Percentiles rank a stretch among this genome's conserved stretches.
phyloP scores from a whole-genome alignment of 176 grass and related monocot species.

The Rhipidocladum racemiflorum region DNA sequence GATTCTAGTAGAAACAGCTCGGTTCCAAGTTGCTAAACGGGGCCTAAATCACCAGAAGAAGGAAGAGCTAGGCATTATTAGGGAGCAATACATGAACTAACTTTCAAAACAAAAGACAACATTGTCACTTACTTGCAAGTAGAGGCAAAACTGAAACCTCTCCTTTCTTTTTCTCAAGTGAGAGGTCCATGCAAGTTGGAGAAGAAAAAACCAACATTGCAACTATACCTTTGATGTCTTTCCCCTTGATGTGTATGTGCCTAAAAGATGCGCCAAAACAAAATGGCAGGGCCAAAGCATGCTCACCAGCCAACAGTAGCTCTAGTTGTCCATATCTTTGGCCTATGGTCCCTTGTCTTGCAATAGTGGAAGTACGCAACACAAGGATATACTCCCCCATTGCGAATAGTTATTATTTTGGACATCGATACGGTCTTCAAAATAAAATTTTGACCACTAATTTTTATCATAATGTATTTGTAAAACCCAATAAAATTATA shows the following conservation, averaged over 20 bases:
- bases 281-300: neutral
- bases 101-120: neutral
- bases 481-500: no score
- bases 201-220: neutral
- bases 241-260: neutral
- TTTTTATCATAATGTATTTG: no score
- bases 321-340: neutral
- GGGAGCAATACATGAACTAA: neutral
- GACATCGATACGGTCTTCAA: no score
- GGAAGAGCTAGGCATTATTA: neutral
- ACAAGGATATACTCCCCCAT: neutral
- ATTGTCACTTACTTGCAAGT: neutral
- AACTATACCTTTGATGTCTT: neutral
- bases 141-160: neutral
- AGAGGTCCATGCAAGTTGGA: neutral
- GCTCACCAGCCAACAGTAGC: neutral
- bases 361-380: neutral
- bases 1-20: no score
- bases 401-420: no score
- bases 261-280: neutral
- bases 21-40: no score
- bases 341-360: neutral
- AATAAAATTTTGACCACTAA: no score
- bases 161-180: neutral
- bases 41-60: neutral